Evolutionary conservation across 192 early-diverging fungal species (phyloP).

Genomic region (Allomyces macrogynus): DNA sequence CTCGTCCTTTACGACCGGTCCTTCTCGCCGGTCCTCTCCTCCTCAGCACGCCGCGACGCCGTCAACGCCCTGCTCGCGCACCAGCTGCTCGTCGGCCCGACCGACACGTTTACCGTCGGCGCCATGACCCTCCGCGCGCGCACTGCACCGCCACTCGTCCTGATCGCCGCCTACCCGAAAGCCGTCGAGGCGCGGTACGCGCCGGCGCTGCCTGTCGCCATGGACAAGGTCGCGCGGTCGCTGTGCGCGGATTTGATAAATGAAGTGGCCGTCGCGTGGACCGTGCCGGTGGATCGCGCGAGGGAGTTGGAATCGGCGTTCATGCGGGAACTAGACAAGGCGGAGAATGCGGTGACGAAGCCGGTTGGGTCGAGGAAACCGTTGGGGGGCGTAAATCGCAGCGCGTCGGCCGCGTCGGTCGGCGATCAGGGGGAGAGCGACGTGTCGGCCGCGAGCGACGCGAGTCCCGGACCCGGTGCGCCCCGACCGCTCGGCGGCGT

Average conservation of each 20-base stretch:
- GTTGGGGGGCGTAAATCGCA: conserved; percentile 27
- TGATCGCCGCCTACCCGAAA: conserved; percentile 7
- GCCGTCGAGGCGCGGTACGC: conserved; percentile 1
- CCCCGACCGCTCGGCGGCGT: too few relatives aligned
- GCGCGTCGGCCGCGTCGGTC: background rate
- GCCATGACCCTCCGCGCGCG: conserved; percentile 3
- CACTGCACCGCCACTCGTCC: background rate
- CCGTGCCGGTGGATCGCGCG: conserved; percentile 12
- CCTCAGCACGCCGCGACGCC: conserved; percentile 24
- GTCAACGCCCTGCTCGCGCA: conserved; percentile 52
- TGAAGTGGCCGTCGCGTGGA: conserved; percentile 24
- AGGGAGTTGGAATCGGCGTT: conserved; percentile 4
- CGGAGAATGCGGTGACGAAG: conserved; percentile 3
- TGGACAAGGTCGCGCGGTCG: conserved; percentile 1
- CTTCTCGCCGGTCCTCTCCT: conserved; percentile 15
- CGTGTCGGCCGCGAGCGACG: too few relatives aligned
- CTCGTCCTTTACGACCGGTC: conserved; percentile 66
- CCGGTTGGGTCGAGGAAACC: conserved; percentile 13
- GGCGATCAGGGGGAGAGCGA: too few relatives aligned
- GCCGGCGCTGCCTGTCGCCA: background rate
- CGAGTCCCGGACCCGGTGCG: too few relatives aligned
- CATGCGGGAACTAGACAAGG: conserved; percentile 1
- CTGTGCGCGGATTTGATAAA: conserved; percentile 25
- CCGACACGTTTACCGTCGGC: conserved; percentile 29
- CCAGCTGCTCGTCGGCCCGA: conserved; percentile 55